A percentile compares a stretch with the other conserved stretches of the same genome.
Conservation (phyloP, 2,329 filamentous ascomycete species). For the Paraphaeosphaeria sporulosa region DNA sequence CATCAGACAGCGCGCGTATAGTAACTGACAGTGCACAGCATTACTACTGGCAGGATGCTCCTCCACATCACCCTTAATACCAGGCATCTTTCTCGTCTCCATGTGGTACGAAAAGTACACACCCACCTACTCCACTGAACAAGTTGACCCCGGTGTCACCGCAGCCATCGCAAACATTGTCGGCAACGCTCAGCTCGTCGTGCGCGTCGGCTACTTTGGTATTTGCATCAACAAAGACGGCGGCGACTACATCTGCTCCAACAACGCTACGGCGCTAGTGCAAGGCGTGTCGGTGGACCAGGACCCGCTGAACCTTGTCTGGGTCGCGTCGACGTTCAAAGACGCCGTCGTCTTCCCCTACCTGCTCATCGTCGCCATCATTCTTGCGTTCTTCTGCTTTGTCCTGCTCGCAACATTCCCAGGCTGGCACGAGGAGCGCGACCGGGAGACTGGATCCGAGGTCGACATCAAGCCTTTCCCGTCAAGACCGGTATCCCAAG, state of each 20-base stretch:
- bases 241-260: conserved; percentile 92
- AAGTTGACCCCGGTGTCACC: conserved; percentile 89
- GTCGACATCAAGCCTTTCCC: conserved; percentile 95
- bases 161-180: conserved; percentile 90
- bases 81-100: conserved; percentile 96
- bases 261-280: conserved; percentile 93
- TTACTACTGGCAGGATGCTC: conserved; percentile 94
- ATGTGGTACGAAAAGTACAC: conserved; percentile 92
- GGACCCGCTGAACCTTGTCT: conserved; percentile 95
- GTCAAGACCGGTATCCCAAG: conserved; percentile 87
- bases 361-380: conserved; percentile 96
- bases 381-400: conserved; percentile 96
- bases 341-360: conserved; percentile 99
- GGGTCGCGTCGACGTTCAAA: conserved; percentile 96
- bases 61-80: conserved; percentile 93
- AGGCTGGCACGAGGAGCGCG: conserved; percentile 92
- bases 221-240: conserved; percentile 94
- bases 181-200: conserved; percentile 81
- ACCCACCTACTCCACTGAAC: conserved; percentile 80
- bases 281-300: conserved; percentile 89
- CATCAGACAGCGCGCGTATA: conserved; percentile 21
- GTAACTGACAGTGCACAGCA: conserved; percentile 61
- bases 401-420: conserved; percentile 95
- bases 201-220: conserved; percentile 95
- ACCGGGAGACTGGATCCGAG: conserved; percentile 77